These are phyloP conservation scores for Chlorella ohadii DNA, from an alignment of 139 green algal genomes.

Conservation along the genomic window DNA sequence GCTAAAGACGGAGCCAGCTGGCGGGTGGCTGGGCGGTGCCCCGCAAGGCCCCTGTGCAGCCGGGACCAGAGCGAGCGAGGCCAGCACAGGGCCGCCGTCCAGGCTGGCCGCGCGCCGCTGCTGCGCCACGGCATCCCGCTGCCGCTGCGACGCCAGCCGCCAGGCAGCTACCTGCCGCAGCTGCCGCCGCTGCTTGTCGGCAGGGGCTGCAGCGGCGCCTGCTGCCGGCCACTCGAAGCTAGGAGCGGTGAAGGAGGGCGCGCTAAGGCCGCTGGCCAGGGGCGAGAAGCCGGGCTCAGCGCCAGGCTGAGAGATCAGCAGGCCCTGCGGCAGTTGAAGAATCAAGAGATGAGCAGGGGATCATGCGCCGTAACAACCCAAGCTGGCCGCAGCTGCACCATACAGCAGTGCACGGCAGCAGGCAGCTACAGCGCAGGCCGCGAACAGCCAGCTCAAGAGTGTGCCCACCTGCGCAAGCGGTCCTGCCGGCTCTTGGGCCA, in stretches of 20 bases:
- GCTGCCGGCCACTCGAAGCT: neutral
- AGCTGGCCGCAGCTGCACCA: neutral
- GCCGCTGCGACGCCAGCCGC: neutral
- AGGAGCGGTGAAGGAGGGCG: neutral
- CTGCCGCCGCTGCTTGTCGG: slow-evolving; percentile 18
- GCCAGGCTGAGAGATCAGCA: neutral
- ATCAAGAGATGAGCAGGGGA: no score
- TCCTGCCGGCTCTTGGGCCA: neutral
- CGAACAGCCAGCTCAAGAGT: no score
- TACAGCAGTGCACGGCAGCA: neutral
- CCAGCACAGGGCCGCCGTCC: no score
- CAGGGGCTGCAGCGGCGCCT: neutral
- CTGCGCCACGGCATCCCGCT: neutral
- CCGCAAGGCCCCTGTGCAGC: no score
- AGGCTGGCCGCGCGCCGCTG: neutral
- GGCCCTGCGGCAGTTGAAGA: neutral
- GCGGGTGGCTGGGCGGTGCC: no score
- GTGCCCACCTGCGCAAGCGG: slow-evolving; percentile 13
- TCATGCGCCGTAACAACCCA: no score
- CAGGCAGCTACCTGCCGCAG: slow-evolving; percentile 12
- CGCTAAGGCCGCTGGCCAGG: slow-evolving; percentile 8
- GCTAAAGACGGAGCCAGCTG: no score
- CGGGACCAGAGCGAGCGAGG: no score
- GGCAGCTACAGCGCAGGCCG: neutral
- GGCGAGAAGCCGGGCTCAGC: neutral